These are phyloP conservation scores for Calonectria leucothoes DNA, from an alignment of 2,329 filamentous ascomycete genomes.

Conservation along the genomic window DNA sequence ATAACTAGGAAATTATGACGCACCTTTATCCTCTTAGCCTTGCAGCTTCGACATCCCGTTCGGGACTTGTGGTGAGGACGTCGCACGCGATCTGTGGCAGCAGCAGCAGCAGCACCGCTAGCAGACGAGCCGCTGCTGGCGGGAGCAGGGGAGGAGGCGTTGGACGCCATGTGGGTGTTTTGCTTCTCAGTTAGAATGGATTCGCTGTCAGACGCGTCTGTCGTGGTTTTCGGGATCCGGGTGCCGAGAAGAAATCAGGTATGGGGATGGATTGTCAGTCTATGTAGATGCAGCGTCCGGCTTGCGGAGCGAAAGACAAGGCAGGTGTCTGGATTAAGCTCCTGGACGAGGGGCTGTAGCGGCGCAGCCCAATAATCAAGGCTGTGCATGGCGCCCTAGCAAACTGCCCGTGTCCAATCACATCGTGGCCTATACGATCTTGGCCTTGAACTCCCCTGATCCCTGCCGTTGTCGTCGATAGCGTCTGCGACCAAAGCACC, in stretches of 20 bases:
- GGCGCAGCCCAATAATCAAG: background rate
- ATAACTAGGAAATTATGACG: background rate
- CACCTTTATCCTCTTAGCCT: constrained; percentile 22
- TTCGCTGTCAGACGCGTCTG: background rate
- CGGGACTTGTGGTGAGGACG: constrained; percentile 23
- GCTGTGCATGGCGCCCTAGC: background rate
- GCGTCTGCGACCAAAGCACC: background rate
- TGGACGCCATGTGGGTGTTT: background rate
- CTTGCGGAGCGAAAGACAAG: background rate
- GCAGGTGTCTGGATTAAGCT: background rate
- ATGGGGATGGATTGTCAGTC: background rate
- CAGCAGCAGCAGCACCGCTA: too few species aligned
- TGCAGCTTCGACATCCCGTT: constrained; percentile 20
- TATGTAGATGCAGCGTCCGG: background rate
- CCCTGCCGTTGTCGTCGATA: background rate
- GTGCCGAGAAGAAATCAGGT: background rate
- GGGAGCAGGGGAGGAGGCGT: background rate
- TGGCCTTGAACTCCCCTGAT: background rate
- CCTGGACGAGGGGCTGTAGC: background rate
- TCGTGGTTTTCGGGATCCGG: background rate
- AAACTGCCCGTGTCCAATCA: background rate
- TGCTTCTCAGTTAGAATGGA: background rate
- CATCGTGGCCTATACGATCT: background rate
- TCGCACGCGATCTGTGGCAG: background rate
- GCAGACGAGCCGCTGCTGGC: too few species aligned